A percentile compares a stretch with the other conserved stretches of the same genome.
Conservation (phyloP, 2,329 filamentous ascomycete species). For the Stachybotrys chartarum region DNA sequence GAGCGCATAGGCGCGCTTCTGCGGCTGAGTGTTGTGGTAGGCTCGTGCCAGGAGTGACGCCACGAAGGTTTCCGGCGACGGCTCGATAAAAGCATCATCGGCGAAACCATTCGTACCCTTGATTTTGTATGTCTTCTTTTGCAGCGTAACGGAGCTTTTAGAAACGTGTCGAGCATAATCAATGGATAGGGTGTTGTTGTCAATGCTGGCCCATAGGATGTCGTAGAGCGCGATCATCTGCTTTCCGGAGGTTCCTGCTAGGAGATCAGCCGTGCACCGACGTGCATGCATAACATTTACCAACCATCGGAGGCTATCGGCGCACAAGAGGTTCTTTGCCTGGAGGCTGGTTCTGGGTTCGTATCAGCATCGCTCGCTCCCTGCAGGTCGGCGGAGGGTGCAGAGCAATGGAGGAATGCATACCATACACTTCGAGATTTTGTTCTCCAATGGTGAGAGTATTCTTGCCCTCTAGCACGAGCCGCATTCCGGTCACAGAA, state of each 20-base stretch:
- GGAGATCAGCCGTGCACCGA: not conserved
- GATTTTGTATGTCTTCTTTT: conserved; percentile 40
- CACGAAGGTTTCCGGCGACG: conserved; percentile 54
- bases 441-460: conserved; percentile 22
- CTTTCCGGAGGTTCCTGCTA: conserved; percentile 14
- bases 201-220: conserved; percentile 71
- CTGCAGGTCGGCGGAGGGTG: not conserved
- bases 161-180: conserved; percentile 60
- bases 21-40: conserved; percentile 60
- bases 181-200: conserved; percentile 56
- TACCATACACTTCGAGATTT: conserved; percentile 26
- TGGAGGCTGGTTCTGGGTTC: not conserved
- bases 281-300: not conserved
- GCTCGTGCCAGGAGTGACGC: conserved; percentile 58
- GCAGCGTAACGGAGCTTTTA: conserved; percentile 53
- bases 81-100: conserved; percentile 12
- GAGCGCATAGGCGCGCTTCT: conserved; percentile 77
- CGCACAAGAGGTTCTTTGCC: not conserved
- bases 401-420: conserved; percentile 3
- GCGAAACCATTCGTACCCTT: conserved; percentile 17
- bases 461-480: conserved; percentile 21
- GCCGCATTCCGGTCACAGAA: conserved; percentile 15
- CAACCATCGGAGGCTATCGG: not conserved
- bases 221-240: conserved; percentile 67
- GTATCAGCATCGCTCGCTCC: not conserved